Conservation (phyloP, 2,329 filamentous ascomycete species). For the Tolypocladium tropicale region DNA sequence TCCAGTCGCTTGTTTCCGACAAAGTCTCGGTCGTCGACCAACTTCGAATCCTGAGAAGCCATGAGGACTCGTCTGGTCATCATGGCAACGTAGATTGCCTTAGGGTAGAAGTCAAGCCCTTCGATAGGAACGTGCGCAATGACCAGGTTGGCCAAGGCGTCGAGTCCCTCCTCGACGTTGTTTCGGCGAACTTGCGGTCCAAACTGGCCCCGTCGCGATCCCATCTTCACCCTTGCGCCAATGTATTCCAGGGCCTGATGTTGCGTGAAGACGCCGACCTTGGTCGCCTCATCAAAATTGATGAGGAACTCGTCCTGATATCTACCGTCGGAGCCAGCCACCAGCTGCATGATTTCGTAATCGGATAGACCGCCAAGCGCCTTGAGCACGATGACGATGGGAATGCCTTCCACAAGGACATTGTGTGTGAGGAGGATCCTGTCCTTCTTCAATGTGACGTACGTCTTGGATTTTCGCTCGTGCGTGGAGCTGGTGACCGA, state of each 20-base stretch:
- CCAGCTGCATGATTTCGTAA: conserved; percentile 85
- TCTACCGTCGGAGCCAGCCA: conserved; percentile 73
- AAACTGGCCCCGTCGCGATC: conserved; percentile 50
- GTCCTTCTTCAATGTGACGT: conserved; percentile 90
- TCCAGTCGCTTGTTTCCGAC: conserved; percentile 96
- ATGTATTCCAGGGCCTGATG: conserved; percentile 94
- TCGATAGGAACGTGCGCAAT: conserved; percentile 91
- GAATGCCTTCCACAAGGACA: conserved; percentile 84
- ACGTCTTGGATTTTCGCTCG: conserved; percentile 95
- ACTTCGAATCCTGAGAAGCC: conserved; percentile 77
- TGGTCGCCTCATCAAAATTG: conserved; percentile 88
- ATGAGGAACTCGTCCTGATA: conserved; percentile 94
- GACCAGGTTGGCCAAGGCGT: conserved; percentile 84
- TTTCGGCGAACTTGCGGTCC: conserved; percentile 56
- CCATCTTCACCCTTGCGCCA: conserved; percentile 79
- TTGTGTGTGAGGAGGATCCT: conserved; percentile 86
- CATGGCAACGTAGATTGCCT: conserved; percentile 90
- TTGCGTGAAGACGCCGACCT: conserved; percentile 78
- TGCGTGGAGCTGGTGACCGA: conserved; percentile 97
- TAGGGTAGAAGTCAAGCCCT: conserved; percentile 90
- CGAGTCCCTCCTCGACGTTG: conserved; percentile 81
- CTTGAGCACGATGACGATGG: conserved; percentile 86
- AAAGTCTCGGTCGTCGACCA: conserved; percentile 95
- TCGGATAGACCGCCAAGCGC: conserved; percentile 90
- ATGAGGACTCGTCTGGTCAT: conserved; percentile 96